Evolutionary conservation across 192 early-diverging fungal genomes (phyloP), one percentile per base, ranked within the genome.

Genomic region (Coemansia sp.): DNA sequence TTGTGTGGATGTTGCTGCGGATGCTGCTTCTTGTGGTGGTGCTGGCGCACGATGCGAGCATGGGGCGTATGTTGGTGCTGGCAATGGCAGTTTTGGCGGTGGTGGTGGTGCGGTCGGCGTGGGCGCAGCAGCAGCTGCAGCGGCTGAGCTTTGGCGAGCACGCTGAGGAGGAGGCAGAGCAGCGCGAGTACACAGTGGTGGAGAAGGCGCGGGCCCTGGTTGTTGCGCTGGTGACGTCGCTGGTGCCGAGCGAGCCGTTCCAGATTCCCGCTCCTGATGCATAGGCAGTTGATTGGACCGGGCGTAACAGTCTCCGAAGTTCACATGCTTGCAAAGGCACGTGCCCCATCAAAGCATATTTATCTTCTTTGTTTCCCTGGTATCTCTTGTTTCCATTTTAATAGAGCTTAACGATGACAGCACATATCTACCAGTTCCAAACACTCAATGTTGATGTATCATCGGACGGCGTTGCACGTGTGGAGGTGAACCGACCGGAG

Each of bases 401-500:
- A 43, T 43, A 43, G 41, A 43, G 41, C 2, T 43, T 22, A 35
- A 17, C 32, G 38, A 49, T 49, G 47, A 21, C 47, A n/a, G n/a
- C 47, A 3, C 47, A 15, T 19, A 55, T 27, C 29, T 85, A 89
- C 62, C 70, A 57, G 37, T 91, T 82, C 60, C 84, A 91, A 67
- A 83, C 78, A 56, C 65, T 93, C 58, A 84, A 84, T 45, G 87
- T 87, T 27, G 63, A 68, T 37, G 77, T 88, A 61, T 65, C 82
- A n/a, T 32, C 77, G 4, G 83, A 85, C 12, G 77, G 80, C 25
- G 88, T 98, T 50, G 81, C 89, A 22, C 89, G 89, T 58, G 93
- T 98, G 14, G 84, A 91, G 57, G 82, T 98, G 58, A 89, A 92
- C 79, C 76, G 94, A 5, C 89, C 96, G 11, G 70, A 86, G 68